Conservation (phyloP, 371 early-diverging fungal genomes). For the Mucor lusitanicus region DNA sequence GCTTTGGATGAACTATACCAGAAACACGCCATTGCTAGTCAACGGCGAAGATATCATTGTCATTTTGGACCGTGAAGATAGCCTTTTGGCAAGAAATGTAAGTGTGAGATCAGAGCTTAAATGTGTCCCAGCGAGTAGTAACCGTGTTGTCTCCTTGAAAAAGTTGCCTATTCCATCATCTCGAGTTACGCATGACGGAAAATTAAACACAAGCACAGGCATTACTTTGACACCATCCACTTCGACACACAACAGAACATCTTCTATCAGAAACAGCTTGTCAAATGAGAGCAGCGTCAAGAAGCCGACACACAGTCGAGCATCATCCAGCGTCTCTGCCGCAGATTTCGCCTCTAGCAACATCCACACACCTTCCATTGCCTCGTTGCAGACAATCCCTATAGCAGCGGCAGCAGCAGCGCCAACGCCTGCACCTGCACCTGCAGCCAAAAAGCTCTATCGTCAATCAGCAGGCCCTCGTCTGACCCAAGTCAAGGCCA, state of each 20-base stretch:
- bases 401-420: not conserved
- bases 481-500: slow-evolving; percentile 25
- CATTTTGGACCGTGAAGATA: slow-evolving; percentile 33
- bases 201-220: slow-evolving; percentile 6
- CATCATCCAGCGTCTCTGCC: not conserved
- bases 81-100: slow-evolving; percentile 31
- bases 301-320: slow-evolving; percentile 4
- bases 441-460: slow-evolving; percentile 10
- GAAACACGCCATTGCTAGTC: slow-evolving; percentile 25
- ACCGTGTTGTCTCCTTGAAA: not conserved
- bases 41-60: slow-evolving; percentile 33
- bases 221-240: slow-evolving; percentile 17
- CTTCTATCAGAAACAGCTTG: slow-evolving; percentile 5
- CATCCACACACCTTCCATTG: not conserved
- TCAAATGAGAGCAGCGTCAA: slow-evolving; percentile 4
- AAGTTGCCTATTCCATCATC: slow-evolving; percentile 29
- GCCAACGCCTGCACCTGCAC: not conserved
- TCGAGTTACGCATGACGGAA: slow-evolving; percentile 18
- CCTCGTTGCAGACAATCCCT: slow-evolving; percentile 15
- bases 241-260: slow-evolving; percentile 11
- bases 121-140: not conserved
- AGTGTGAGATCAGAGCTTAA: not conserved
- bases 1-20: slow-evolving; percentile 30
- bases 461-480: slow-evolving; percentile 32
- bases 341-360: not conserved